Evolutionary conservation across 371 early-diverging fungal genomes (phyloP).

Genomic region (Enteropsectra breve): DNA sequence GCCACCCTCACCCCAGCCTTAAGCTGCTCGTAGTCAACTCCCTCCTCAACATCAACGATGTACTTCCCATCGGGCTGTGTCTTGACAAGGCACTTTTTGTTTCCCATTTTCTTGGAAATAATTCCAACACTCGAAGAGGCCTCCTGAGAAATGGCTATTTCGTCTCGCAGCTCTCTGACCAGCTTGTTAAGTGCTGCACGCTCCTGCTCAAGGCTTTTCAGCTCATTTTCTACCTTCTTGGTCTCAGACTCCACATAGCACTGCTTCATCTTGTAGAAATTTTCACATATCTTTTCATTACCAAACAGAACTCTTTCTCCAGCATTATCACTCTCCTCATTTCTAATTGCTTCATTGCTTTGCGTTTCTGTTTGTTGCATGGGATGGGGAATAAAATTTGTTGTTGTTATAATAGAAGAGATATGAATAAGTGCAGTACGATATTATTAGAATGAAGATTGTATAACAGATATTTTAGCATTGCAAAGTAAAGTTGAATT

Average conservation of each 20-base stretch:
- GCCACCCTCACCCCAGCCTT: constrained; percentile 90
- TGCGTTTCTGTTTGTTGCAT: too few species aligned
- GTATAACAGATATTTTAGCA: too few species aligned
- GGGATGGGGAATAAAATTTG: too few species aligned
- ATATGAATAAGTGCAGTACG: too few species aligned
- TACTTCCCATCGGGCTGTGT: constrained; percentile 95
- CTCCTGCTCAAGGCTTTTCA: constrained; percentile 91
- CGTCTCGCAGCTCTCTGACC: constrained; percentile 89
- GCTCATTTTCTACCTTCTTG: constrained; percentile 65
- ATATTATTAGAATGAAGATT: too few species aligned
- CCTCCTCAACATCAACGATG: constrained; percentile 79
- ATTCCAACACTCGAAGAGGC: constrained; percentile 91
- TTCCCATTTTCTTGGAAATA: constrained; percentile 96
- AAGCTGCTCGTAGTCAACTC: constrained; percentile 77
- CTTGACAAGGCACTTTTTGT: constrained; percentile 92
- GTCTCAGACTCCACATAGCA: constrained; percentile 51
- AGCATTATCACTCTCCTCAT: too few species aligned
- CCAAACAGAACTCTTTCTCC: too few species aligned
- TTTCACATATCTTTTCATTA: constrained; percentile 13
- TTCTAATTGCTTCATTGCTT: too few species aligned
- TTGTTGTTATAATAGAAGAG: too few species aligned
- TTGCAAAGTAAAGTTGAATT: too few species aligned
- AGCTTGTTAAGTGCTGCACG: constrained; percentile 79
- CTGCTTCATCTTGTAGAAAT: constrained; percentile 52
- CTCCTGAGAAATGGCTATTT: constrained; percentile 87